Percentiles rank a stretch among this genome's conserved stretches.
Evolutionary conservation across 1,284 basidiomycete genomes (phyloP).

Genomic region (Ceratobasidium sp.): DNA sequence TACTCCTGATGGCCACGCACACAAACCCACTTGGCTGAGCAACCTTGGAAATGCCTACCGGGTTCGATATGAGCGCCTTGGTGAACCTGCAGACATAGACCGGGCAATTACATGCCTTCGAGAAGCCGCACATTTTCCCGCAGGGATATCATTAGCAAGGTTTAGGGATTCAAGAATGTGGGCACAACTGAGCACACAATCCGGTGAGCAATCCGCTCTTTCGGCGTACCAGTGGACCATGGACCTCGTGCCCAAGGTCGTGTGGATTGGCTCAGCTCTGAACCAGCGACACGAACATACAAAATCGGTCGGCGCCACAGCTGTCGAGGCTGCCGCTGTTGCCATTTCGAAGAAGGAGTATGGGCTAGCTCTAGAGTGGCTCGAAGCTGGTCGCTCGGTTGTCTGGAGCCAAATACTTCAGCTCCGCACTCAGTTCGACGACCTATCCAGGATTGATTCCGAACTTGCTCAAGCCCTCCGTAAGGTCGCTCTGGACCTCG

Average conservation of each 20-base stretch:
- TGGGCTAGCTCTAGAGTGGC: slow-evolving; percentile 46
- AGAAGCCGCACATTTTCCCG: background rate
- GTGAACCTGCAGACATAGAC: too few species aligned
- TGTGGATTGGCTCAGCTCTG: slow-evolving; percentile 33
- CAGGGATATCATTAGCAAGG: background rate
- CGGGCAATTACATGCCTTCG: too few species aligned
- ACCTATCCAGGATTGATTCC: slow-evolving; percentile 38
- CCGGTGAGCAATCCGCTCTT: background rate
- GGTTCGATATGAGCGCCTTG: too few species aligned
- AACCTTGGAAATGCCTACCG: too few species aligned
- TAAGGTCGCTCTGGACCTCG: background rate
- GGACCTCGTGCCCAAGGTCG: slow-evolving; percentile 40
- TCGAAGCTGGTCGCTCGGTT: slow-evolving; percentile 49
- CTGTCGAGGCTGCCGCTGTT: background rate
- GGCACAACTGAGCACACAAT: background rate
- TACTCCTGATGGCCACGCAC: too few species aligned
- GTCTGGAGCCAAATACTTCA: slow-evolving; percentile 48
- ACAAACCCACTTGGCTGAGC: too few species aligned
- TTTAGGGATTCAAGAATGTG: background rate
- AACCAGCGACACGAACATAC: slow-evolving; percentile 15
- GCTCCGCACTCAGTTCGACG: slow-evolving; percentile 47
- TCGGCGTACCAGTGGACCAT: slow-evolving; percentile 38
- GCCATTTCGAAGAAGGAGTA: slow-evolving; percentile 22
- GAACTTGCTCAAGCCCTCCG: slow-evolving; percentile 44
- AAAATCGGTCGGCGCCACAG: background rate